A percentile compares a stretch with the other conserved stretches of the same genome.
phyloP scores from a whole-genome alignment of 2,329 filamentous ascomycete species.

The Ophiostoma pallidulum region DNA sequence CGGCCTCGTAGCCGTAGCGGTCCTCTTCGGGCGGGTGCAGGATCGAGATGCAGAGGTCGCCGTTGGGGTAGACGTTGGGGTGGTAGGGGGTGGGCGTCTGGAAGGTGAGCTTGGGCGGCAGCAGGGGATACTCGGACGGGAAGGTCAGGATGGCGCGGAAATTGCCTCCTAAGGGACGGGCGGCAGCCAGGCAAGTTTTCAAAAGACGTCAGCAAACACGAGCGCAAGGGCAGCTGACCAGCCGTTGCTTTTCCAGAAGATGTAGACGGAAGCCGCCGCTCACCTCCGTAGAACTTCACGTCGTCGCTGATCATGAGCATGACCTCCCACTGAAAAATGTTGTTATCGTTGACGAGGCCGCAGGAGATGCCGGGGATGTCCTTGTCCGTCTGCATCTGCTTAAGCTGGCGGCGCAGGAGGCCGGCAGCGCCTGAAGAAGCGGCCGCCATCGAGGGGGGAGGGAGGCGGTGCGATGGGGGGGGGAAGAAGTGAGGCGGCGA shows the following conservation, averaged over 20 bases:
- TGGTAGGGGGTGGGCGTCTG: slow-evolving; percentile 77
- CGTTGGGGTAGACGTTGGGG: slow-evolving; percentile 83
- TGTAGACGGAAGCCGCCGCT: slow-evolving; percentile 21
- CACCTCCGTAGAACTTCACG: slow-evolving; percentile 87
- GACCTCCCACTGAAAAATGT: slow-evolving; percentile 96
- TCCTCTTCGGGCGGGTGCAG: slow-evolving; percentile 93
- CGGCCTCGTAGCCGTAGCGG: slow-evolving; percentile 84
- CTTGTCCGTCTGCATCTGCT: slow-evolving; percentile 85
- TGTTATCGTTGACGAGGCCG: slow-evolving; percentile 72
- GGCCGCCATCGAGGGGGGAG: slow-evolving; percentile 6
- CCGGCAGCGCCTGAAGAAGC: slow-evolving; percentile 35
- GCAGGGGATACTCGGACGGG: slow-evolving; percentile 73
- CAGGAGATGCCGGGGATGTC: slow-evolving; percentile 93
- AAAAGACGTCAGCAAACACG: too few species aligned
- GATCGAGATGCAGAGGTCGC: slow-evolving; percentile 93
- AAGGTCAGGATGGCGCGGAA: slow-evolving; percentile 82
- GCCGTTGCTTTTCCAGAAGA: too few species aligned
- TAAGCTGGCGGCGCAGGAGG: slow-evolving; percentile 76
- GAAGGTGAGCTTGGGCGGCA: slow-evolving; percentile 85
- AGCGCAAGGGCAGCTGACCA: too few species aligned
- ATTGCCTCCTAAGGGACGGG: slow-evolving; percentile 61
- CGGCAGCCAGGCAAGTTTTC: too few species aligned
- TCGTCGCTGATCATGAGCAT: slow-evolving; percentile 98
- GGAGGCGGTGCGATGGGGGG: too few species aligned
- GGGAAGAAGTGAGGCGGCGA: too few species aligned